phyloP scores from a whole-genome alignment of 192 early-diverging fungal species.

The Chytriomyces sp. region DNA sequence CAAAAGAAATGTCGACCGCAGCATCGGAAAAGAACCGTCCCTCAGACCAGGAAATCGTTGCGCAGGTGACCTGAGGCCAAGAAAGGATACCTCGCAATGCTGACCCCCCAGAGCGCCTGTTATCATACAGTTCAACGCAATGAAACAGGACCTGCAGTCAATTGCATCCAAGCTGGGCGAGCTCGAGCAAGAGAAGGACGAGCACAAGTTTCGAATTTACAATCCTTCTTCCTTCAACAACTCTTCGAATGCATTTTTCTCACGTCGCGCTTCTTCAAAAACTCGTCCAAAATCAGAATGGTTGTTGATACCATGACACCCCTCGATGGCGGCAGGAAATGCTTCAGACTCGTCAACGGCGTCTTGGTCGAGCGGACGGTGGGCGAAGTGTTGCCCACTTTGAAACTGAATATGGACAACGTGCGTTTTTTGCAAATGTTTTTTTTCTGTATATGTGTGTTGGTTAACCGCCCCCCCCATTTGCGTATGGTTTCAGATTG shows the following conservation, averaged over 20 bases:
- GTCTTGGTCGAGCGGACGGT: slow-evolving; percentile 93
- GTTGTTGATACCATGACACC: slow-evolving; percentile 94
- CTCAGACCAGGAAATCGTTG: slow-evolving; percentile 64
- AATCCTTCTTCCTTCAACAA: background rate
- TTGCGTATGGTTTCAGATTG: slow-evolving; percentile 60
- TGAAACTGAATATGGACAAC: slow-evolving; percentile 84
- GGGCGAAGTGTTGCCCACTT: slow-evolving; percentile 85
- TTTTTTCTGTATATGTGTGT: background rate
- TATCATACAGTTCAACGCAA: slow-evolving; percentile 61
- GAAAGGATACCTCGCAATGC: background rate
- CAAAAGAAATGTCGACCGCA: background rate
- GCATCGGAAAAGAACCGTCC: slow-evolving; percentile 51
- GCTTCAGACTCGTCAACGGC: slow-evolving; percentile 91
- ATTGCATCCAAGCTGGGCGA: slow-evolving; percentile 92
- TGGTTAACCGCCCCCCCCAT: background rate
- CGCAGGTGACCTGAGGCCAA: slow-evolving; percentile 38
- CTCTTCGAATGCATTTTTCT: background rate
- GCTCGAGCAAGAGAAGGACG: slow-evolving; percentile 89
- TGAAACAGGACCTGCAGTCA: slow-evolving; percentile 81
- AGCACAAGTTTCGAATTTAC: slow-evolving; percentile 74
- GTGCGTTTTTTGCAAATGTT: slow-evolving; percentile 51
- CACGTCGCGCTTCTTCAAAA: background rate
- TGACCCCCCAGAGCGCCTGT: background rate
- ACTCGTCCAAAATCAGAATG: slow-evolving; percentile 51
- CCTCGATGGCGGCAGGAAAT: slow-evolving; percentile 82